Evolutionary conservation across 257 asterid genomes (phyloP).

Genomic region (Linderniella brevidens): DNA sequence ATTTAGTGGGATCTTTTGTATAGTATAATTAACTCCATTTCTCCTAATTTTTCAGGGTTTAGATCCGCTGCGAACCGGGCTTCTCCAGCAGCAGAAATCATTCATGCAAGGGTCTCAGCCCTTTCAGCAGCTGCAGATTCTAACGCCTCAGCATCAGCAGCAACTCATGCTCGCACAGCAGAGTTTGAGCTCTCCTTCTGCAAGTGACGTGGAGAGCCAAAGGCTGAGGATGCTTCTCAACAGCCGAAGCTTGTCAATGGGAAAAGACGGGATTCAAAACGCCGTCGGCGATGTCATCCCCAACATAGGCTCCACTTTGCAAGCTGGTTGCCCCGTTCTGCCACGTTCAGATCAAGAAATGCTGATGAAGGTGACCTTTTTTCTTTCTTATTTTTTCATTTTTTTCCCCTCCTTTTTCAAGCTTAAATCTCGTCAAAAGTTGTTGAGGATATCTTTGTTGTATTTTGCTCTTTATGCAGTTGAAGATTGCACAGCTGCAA

Average conservation of each 20-base stretch:
- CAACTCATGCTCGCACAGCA: conserved; percentile 94
- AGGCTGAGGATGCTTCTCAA: conserved; percentile 84
- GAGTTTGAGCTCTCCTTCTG: conserved; percentile 70
- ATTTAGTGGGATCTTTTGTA: too few species aligned
- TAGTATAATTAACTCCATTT: too few species aligned
- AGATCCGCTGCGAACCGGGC: conserved; percentile 90
- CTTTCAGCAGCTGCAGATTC: conserved; percentile 84
- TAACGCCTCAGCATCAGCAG: conserved; percentile 94
- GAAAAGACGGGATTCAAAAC: conserved; percentile 80
- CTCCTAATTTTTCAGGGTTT: conserved; percentile 34
- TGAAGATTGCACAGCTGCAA: conserved; percentile 9
- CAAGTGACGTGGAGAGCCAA: conserved; percentile 68
- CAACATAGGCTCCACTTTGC: conserved; percentile 70
- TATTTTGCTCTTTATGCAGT: background rate
- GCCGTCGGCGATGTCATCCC: conserved; percentile 74
- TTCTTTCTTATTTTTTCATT: background rate
- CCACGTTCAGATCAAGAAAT: conserved; percentile 80
- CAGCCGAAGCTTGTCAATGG: conserved; percentile 69
- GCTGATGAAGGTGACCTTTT: conserved; percentile 48
- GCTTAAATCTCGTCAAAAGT: background rate
- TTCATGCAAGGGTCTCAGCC: conserved; percentile 91
- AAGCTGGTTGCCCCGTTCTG: conserved; percentile 59
- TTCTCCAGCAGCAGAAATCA: conserved; percentile 90
- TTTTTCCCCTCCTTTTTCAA: background rate
- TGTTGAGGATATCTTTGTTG: background rate